Percentiles rank a stretch among this genome's conserved stretches.
Conservation (phyloP, 257 asterid species). For the Solanum neorickii region DNA sequence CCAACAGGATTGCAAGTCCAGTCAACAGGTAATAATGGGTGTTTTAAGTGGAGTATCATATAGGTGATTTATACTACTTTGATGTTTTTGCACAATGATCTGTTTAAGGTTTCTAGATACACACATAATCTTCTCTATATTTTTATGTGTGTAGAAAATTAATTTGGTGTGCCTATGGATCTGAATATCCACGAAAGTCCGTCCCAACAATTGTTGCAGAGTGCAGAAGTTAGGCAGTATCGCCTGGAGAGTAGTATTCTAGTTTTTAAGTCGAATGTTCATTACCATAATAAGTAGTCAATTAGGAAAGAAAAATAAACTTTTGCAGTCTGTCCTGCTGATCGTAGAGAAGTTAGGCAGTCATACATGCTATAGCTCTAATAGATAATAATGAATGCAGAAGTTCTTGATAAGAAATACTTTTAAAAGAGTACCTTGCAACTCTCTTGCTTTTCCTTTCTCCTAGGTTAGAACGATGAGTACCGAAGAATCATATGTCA, state of each 20-base stretch:
- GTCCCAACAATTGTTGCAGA: not conserved
- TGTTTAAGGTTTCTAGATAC: not conserved
- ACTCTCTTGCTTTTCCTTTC: not conserved
- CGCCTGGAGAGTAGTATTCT: not conserved
- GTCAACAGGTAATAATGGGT: slow-evolving; percentile 39
- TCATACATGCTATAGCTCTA: not conserved
- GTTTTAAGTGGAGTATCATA: not conserved
- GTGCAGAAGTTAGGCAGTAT: not conserved
- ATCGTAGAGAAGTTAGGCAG: not conserved
- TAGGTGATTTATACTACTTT: not conserved
- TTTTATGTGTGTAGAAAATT: not conserved
- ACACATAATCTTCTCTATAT: not conserved
- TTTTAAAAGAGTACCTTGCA: not conserved
- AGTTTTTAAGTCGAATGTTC: not conserved
- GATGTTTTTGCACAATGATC: not conserved
- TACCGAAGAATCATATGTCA: not conserved
- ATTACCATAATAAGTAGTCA: not conserved
- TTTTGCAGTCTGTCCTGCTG: not conserved
- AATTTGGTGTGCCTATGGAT: not conserved
- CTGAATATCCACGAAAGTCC: not conserved
- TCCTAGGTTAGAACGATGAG: not conserved
- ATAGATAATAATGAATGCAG: not conserved
- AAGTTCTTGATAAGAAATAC: not conserved
- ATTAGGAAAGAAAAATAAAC: not conserved
- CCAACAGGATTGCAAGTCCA: slow-evolving; percentile 62